phyloP scores from a whole-genome alignment of 148 eudicot genomes.

The Rhododendron vialii region DNA sequence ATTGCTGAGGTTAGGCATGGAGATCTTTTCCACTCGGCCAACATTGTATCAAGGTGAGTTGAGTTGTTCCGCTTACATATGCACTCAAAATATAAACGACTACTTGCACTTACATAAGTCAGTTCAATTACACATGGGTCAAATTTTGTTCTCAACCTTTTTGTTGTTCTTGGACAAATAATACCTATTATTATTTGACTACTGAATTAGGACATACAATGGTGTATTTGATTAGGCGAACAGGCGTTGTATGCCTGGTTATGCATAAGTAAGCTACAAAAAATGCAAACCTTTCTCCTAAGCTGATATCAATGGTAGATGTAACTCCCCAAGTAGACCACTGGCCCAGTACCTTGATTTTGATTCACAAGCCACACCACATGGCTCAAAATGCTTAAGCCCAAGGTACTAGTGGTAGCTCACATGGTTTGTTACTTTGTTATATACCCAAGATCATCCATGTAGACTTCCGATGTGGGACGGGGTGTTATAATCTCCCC shows the following conservation, averaged over 20 bases:
- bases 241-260: background rate
- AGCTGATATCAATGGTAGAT: background rate
- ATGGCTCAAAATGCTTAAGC: too few relatives aligned
- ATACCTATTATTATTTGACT: background rate
- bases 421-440: too few relatives aligned
- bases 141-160: background rate
- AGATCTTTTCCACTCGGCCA: conserved; percentile 58
- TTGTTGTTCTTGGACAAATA: background rate
- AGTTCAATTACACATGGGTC: background rate
- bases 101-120: background rate
- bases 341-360: too few relatives aligned
- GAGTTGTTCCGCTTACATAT: background rate
- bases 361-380: too few relatives aligned
- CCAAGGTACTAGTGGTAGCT: too few relatives aligned
- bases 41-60: conserved; percentile 55
- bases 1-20: conserved; percentile 60
- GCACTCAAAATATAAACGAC: background rate
- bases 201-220: background rate
- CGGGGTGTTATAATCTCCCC: too few relatives aligned
- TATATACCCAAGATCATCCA: background rate
- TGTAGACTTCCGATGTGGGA: background rate
- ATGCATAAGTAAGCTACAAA: background rate
- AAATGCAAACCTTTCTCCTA: background rate
- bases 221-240: background rate
- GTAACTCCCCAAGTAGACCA: background rate